Evolutionary conservation across 2,329 filamentous ascomycete species (phyloP).

Genomic region (Fusarium sp.): DNA sequence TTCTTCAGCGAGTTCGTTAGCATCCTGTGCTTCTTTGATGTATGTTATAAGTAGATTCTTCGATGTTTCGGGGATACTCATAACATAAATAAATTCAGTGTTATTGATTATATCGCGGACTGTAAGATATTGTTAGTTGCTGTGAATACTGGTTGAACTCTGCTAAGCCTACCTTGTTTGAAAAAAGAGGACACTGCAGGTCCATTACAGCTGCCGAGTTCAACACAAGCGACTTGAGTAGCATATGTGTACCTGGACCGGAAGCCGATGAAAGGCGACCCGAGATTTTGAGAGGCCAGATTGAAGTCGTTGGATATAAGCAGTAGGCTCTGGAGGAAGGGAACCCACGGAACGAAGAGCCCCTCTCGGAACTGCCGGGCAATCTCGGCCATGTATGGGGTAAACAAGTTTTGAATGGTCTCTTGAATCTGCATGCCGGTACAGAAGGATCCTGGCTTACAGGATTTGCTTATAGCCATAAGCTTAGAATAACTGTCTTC

Average conservation of each 20-base stretch:
- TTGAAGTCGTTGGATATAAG: background rate
- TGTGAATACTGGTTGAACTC: accelerated
- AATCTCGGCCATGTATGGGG: background rate
- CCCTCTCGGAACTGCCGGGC: background rate
- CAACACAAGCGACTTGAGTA: background rate
- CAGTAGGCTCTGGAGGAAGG: background rate
- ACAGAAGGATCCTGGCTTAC: background rate
- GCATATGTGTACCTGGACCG: background rate
- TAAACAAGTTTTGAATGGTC: background rate
- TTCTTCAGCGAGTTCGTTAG: background rate
- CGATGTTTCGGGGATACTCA: background rate
- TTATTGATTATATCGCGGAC: background rate
- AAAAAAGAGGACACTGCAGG: background rate
- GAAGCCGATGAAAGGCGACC: background rate
- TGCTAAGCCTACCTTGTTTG: accelerated
- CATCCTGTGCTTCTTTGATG: background rate
- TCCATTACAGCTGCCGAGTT: background rate
- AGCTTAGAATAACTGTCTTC: background rate
- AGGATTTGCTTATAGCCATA: background rate
- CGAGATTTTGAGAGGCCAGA: background rate
- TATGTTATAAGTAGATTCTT: background rate
- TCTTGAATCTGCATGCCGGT: background rate
- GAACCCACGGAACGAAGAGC: background rate
- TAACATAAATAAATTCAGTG: background rate
- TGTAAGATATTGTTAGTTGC: background rate